These are phyloP conservation scores for Lippia alba DNA, from an alignment of 305 asterid species.

Conservation along the genomic window DNA sequence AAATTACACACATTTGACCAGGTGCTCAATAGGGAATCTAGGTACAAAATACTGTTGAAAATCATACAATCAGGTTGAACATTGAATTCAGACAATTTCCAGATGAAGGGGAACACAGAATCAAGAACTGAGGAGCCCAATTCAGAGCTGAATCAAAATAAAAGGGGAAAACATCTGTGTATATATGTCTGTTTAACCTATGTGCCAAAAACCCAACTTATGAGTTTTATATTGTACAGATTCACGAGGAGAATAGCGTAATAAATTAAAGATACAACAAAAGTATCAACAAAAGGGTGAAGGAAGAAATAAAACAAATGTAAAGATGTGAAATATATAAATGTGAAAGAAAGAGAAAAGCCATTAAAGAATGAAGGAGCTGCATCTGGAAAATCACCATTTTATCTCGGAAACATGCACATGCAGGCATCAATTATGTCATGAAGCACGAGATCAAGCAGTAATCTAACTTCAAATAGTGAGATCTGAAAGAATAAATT, in stretches of 20 bases:
- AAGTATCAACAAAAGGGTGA: constrained; percentile 16
- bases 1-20: not conserved
- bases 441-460: constrained; percentile 37
- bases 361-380: constrained; percentile 42
- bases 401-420: constrained; percentile 74
- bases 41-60: not conserved
- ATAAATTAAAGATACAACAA: constrained; percentile 5
- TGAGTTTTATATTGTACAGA: not conserved
- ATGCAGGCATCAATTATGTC: constrained; percentile 38
- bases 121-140: no score
- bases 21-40: not conserved
- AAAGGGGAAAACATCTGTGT: not conserved
- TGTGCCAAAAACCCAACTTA: not conserved
- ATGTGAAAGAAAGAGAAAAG: constrained; percentile 45
- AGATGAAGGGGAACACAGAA: not conserved
- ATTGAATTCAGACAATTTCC: not conserved
- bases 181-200: not conserved
- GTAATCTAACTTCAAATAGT: constrained; percentile 39
- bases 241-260: constrained; percentile 42
- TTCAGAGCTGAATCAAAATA: no score
- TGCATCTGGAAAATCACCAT: constrained; percentile 45
- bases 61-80: not conserved
- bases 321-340: constrained; percentile 16
- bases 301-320: not conserved
- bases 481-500: constrained; percentile 42